Evolutionary conservation across 345 rosid species (phyloP), one percentile per base, ranked within the genome.

Genomic region (Zanthoxylum bungeanum): DNA sequence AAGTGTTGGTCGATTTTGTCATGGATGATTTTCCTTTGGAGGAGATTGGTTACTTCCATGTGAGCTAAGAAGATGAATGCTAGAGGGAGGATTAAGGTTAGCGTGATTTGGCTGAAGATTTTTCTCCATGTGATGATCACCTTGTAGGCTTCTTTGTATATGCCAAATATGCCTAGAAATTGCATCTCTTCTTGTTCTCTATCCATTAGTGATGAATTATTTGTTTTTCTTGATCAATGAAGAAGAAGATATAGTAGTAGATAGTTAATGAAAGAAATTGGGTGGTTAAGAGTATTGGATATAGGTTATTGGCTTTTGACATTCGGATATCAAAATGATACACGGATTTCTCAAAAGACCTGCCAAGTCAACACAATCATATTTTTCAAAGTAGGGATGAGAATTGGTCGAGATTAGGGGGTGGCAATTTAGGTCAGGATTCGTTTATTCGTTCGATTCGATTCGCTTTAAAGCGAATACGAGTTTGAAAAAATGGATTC

Each of bases 131-230:
- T 53, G 21, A 66, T 60, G 64, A 87, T 73, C 55, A 82, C 34
- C 52, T 82, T 87, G 82, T 19, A 75, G 56, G 92, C 77, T 76
- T 87, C 92, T 6, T 21, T 70, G 78, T 49, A 78, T 46, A 84
- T 77, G 66, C 73, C 89, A 17, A 80, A 60, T 21, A 85, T 8
- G 24, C 88, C 88, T 0, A 87, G 79, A 70, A 85, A 83, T 24
- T 87, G 88, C 83, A 85, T 78, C 76, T 84, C 88, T 73, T 87
- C 92, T 52, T 85, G 92, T 49, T 85, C 85, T 58, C 74, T 72
- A 24, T 87, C 88, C 92, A 87, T 87, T 73, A n/a, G 40, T 14
- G 9, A 2, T 25, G 14, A 12, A 0, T 40, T 28, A n/a, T n/a
- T n/a, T n/a, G n/a, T 12, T n/a, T 12, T 44, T n/a, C n/a, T n/a